These are phyloP conservation scores for Helicocarpus griseus DNA, from an alignment of 2,329 filamentous ascomycete species.

Conservation along the genomic window DNA sequence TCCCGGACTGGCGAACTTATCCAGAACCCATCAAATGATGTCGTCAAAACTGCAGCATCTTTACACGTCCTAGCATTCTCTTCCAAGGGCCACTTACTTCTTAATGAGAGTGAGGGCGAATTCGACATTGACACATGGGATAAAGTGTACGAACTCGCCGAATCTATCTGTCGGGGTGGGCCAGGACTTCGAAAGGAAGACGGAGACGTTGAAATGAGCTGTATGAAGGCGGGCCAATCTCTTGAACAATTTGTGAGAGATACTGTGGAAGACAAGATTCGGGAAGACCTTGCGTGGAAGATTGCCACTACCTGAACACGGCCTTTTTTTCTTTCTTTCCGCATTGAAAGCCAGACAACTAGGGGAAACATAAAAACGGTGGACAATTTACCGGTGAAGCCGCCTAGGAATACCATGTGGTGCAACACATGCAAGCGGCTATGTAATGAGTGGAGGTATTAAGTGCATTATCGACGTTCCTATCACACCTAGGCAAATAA, in stretches of 20 bases:
- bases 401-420: no score
- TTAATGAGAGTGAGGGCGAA: constrained; percentile 71
- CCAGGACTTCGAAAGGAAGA: constrained; percentile 43
- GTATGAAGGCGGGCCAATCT: constrained; percentile 30
- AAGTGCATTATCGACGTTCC: no score
- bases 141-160: constrained; percentile 54
- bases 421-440: not conserved
- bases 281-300: constrained; percentile 30
- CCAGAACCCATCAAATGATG: constrained; percentile 52
- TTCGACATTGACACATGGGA: constrained; percentile 74
- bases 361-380: not conserved
- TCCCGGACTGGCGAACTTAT: constrained; percentile 36
- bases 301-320: constrained; percentile 24
- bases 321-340: not conserved
- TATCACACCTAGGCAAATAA: no score
- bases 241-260: constrained; percentile 54
- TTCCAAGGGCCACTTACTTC: constrained; percentile 59
- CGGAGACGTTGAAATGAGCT: constrained; percentile 28
- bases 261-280: constrained; percentile 48
- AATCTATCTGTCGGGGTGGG: constrained; percentile 52
- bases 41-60: constrained; percentile 56
- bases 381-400: not conserved
- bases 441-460: no score
- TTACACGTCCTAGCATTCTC: constrained; percentile 78
- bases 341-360: not conserved